phyloP scores from a whole-genome alignment of 83 land plant genomes.

The Diphasiastrum complanatum region DNA sequence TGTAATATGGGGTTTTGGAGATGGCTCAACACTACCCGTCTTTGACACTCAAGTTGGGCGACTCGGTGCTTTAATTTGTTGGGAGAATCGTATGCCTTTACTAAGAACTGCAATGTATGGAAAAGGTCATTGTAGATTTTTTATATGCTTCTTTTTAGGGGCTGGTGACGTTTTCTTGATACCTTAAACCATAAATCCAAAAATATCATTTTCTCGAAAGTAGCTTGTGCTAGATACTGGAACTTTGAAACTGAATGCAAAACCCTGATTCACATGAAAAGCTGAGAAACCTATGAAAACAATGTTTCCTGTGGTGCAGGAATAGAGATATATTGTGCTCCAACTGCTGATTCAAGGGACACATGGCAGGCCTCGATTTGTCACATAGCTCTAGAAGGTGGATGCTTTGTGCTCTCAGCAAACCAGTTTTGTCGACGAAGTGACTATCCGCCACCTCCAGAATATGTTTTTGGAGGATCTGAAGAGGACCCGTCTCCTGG shows the following conservation, averaged over 20 bases:
- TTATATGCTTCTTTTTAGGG: neutral
- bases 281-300: neutral
- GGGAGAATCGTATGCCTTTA: slow-evolving; percentile 99
- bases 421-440: slow-evolving; percentile 92
- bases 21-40: slow-evolving; percentile 95
- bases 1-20: slow-evolving; percentile 94
- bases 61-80: slow-evolving; percentile 84
- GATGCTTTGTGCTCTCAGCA: slow-evolving; percentile 92
- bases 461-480: slow-evolving; percentile 52
- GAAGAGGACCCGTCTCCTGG: slow-evolving; percentile 70
- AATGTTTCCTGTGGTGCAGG: slow-evolving; percentile 35
- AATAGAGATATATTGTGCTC: slow-evolving; percentile 93
- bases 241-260: neutral
- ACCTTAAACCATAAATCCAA: neutral
- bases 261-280: neutral
- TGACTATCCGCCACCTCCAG: slow-evolving; percentile 94
- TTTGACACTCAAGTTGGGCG: slow-evolving; percentile 76
- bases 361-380: slow-evolving; percentile 91
- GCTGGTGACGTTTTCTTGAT: neutral
- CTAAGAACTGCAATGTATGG: slow-evolving; percentile 88
- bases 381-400: slow-evolving; percentile 92
- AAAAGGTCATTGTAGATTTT: slow-evolving; percentile 51
- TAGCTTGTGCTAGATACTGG: slow-evolving; percentile 12
- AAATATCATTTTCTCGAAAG: neutral
- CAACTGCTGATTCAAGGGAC: slow-evolving; percentile 85